Percentiles rank a stretch among this genome's conserved stretches.
Evolutionary conservation across 2,329 filamentous ascomycete species (phyloP).

Genomic region (Pseudogymnoascus sp.): DNA sequence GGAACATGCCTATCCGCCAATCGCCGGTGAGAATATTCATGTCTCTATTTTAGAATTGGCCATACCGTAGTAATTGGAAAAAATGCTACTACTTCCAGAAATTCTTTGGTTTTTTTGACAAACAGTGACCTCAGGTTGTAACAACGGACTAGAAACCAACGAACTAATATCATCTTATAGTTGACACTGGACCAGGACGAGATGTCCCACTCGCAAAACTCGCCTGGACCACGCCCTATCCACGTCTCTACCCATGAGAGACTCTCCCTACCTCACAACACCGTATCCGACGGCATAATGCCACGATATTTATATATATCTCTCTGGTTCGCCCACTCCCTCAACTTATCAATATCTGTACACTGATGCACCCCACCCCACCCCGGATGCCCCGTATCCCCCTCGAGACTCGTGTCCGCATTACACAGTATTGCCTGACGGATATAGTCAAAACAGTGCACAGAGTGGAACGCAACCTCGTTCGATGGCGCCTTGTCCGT

Average conservation of each 20-base stretch:
- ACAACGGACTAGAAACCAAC: background rate
- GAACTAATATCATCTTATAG: background rate
- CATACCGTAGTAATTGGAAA: background rate
- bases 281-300: background rate
- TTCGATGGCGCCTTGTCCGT: background rate
- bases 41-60: constrained; percentile 2
- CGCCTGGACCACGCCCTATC: background rate
- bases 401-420: background rate
- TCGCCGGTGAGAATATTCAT: background rate
- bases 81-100: background rate
- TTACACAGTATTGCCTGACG: background rate
- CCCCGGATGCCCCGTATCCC: background rate
- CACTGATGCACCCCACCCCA: background rate
- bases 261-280: background rate
- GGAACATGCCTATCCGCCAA: background rate
- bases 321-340: constrained; percentile 5
- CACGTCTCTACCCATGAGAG: background rate
- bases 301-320: constrained; percentile 3
- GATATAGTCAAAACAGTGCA: background rate
- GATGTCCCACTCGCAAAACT: background rate
- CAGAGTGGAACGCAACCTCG: constrained; percentile 11
- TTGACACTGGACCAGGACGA: background rate
- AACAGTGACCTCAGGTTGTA: background rate
- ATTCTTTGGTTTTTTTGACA: background rate
- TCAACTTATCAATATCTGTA: constrained; percentile 4